Evolutionary conservation across 805 yeast genomes (phyloP).

Genomic region (Sungouiella thailandica): DNA sequence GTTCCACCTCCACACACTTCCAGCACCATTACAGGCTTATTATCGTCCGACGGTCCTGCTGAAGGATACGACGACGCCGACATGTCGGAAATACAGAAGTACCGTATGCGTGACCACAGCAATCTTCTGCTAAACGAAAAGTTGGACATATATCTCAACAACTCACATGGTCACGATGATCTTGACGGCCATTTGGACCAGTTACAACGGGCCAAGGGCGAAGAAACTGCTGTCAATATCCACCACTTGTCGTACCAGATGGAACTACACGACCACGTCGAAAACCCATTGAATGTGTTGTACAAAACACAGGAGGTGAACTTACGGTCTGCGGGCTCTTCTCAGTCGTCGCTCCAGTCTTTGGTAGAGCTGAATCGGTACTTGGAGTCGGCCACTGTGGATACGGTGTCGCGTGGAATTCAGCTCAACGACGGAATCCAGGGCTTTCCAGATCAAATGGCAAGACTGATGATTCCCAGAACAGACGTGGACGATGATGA

Average conservation of each 20-base stretch:
- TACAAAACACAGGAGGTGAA: slow-evolving; percentile 20
- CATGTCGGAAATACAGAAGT: slow-evolving; percentile 51
- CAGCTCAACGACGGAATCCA: slow-evolving; percentile 39
- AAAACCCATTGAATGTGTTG: slow-evolving; percentile 31
- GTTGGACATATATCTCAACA: slow-evolving; percentile 36
- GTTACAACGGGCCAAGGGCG: slow-evolving; percentile 21
- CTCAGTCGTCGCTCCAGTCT: slow-evolving; percentile 32
- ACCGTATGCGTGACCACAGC: slow-evolving; percentile 17
- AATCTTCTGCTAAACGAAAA: slow-evolving; percentile 40
- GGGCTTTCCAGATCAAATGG: slow-evolving; percentile 37
- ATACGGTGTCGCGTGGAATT: slow-evolving; percentile 19
- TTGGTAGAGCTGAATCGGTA: slow-evolving; percentile 16
- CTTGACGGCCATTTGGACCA: slow-evolving; percentile 33
- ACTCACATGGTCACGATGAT: slow-evolving; percentile 17
- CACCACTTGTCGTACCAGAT: slow-evolving; percentile 30
- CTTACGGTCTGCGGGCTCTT: slow-evolving; percentile 24
- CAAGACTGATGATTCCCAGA: slow-evolving; percentile 27
- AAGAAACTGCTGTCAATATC: slow-evolving; percentile 29
- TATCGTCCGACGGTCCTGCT: slow-evolving; percentile 29
- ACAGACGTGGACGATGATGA: slow-evolving; percentile 9
- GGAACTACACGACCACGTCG: slow-evolving; percentile 8
- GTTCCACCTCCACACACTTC: slow-evolving; percentile 16
- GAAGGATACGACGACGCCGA: slow-evolving; percentile 25
- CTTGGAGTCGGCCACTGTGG: slow-evolving; percentile 8
- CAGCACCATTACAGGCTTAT: slow-evolving; percentile 14